Base-by-base conservation (phyloP, 139 green algal genomes). In the Tetradesmus obliquus region DNA sequence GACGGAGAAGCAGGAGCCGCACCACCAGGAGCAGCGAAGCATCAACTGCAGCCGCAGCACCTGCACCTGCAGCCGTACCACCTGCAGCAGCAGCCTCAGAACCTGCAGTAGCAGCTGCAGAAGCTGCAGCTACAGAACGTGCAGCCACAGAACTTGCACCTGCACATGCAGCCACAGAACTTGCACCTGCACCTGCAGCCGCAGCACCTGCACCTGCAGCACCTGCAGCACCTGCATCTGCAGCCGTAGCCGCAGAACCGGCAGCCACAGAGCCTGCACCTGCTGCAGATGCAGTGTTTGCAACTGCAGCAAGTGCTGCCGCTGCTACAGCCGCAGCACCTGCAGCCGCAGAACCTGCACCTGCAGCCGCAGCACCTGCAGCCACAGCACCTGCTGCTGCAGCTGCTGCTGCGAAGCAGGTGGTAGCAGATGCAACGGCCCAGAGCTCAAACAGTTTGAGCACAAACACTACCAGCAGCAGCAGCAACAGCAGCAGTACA, bases 401-500 rank as follows among this genome's bases (percentile, higher is more conserved):
- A 72, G 74, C 79, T 24, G 54, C 24, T 45, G 19, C 20, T 22
- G 2, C 45, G 8, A 55, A 22, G n/a, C 55, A 66, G 51, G 57
- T 10, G 4, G 15, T 15, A 55, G 10, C 24, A 51, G 76, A 12
- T 4, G 17, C 5, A 19, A n/a, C 76, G 13, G n/a, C 8, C 24
- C 10, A 55, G 8, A 22, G n/a, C 6, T 19, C n/a, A 15, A 55
- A 3, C 57, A 45, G 32, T 45, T 45, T 45, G 32, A 45, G 32
- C 32, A 45, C 32, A 45, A 91, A 45, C 85, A 93, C 60, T 76
- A 88, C 17, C 24, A 88, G 58, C 51, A 87, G 71, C 55, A 45
- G 89, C 71, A 79, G 45, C 71, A 90, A 69, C 89, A 92, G 89
- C 82, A 88, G 57, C 15, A 72, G 6, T 13, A 19, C 62, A 79